Evolutionary conservation across 768 basidiomycete species (phyloP).

Genomic region (Tricholoma matsutake): DNA sequence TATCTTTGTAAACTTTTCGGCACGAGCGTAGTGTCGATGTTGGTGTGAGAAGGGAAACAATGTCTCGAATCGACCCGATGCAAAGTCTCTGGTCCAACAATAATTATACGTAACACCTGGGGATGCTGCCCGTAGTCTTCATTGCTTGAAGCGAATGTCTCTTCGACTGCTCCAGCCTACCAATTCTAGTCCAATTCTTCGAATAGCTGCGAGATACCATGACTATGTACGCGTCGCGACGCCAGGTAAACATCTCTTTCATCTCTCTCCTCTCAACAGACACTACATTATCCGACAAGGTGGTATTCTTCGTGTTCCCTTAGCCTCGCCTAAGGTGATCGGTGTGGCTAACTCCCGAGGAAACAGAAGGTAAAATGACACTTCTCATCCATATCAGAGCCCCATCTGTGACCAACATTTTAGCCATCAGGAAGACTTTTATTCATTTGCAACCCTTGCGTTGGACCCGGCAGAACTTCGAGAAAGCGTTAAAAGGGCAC

Average conservation of each 20-base stretch:
- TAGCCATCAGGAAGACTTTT: constrained; percentile 90
- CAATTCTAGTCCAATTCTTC: constrained; percentile 12
- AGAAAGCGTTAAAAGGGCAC: constrained; percentile 55
- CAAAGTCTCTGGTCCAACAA: background rate
- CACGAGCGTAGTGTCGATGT: background rate
- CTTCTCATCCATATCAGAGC: background rate
- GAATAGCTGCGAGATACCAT: constrained; percentile 45
- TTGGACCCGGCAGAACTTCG: constrained; percentile 74
- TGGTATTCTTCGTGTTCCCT: constrained; percentile 63
- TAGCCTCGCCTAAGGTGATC: constrained; percentile 74
- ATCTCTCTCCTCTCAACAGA: background rate
- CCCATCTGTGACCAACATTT: constrained; percentile 9
- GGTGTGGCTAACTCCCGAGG: constrained; percentile 76
- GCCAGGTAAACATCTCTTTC: constrained; percentile 23
- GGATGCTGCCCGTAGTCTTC: constrained; percentile 18
- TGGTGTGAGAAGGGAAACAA: background rate
- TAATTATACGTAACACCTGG: constrained; percentile 3
- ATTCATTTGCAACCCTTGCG: constrained; percentile 71
- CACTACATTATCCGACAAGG: constrained; percentile 32
- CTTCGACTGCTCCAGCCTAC: constrained; percentile 20
- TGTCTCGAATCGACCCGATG: background rate
- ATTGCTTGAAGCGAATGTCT: constrained; percentile 22
- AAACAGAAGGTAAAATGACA: constrained; percentile 53
- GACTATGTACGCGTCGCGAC: constrained; percentile 64
- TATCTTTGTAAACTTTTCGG: background rate